Evolutionary conservation across 2,329 filamentous ascomycete species (phyloP), one percentile per base, ranked within the genome.

Genomic region (Talaromyces marneffei): DNA sequence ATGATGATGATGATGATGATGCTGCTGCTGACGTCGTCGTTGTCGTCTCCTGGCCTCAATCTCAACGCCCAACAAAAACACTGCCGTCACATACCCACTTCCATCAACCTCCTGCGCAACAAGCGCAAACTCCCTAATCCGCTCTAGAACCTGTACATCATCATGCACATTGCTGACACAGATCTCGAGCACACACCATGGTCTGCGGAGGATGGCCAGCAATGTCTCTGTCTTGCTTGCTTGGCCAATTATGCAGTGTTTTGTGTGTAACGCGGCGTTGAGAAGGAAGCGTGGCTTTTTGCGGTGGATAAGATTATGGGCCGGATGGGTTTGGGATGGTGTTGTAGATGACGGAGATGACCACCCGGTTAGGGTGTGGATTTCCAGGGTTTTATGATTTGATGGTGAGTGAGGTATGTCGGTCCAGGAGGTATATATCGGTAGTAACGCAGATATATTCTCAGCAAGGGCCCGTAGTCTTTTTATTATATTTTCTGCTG

Each of bases 101-200:
- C n/a, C 14, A 56, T 59, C 62, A 12, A 40, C 35, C 33, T 53
- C 37, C 23, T 63, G 46, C 12, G 62, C 62, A 3, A 31, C 25
- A 18, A 33, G 44, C 5, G 62, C 62, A 40, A 63, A 63, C 2
- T 0, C 37, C 2, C 62, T 48, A 5, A 63, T 18, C 4, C 7
- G 29, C 9, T 40, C 23, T 1, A 63, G 23, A 27, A 52, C 23
- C 4, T 53, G 12, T 25, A 53, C 18, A 12, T 42, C 10, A 31
- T 37, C 7, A n/a, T 20, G 37, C 10, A 27, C n/a, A n/a, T 44
- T 40, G 20, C 53, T 61, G 29, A 60, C 39, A 18, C 62, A 62
- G 12, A 63, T 59, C 20, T 63, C 62, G 16, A 63, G 56, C 7
- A 63, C 62, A 18, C 62, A 63, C 62, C 62, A 63, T 8, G 62